Percentiles rank a stretch among this genome's conserved stretches.
phyloP scores from a whole-genome alignment of 2,329 filamentous ascomycete species.

The Cercospora zeina region DNA sequence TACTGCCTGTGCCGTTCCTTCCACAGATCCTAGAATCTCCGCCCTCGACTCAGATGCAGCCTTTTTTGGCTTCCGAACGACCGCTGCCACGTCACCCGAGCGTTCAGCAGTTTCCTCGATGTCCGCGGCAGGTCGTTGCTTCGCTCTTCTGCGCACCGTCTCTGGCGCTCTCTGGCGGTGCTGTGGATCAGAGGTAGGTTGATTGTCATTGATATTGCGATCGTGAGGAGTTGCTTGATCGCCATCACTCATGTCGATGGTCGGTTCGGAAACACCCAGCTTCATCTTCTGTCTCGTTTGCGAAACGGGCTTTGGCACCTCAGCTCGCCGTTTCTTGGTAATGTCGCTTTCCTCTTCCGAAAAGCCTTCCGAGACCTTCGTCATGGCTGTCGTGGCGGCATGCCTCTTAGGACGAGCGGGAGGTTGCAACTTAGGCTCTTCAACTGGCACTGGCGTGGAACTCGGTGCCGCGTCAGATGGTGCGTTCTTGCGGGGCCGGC shows the following conservation, averaged over 20 bases:
- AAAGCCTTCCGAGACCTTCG: conserved; percentile 30
- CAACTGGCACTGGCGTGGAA: background rate
- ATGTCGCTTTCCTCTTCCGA: conserved; percentile 31
- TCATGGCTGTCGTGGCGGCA: conserved; percentile 31
- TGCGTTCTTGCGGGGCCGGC: background rate
- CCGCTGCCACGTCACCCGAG: background rate
- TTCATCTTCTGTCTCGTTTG: background rate
- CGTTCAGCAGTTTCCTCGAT: background rate
- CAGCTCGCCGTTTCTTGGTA: conserved; percentile 29
- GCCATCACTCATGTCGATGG: background rate
- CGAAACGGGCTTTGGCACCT: background rate
- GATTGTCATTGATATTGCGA: background rate
- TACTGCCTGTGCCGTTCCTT: background rate
- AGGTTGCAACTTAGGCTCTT: background rate
- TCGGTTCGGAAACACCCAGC: background rate
- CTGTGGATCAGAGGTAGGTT: background rate
- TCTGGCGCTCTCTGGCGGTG: background rate
- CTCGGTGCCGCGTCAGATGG: background rate
- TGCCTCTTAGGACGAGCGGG: conserved; percentile 28
- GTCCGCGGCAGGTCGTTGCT: background rate
- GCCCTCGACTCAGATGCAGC: background rate
- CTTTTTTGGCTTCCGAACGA: background rate
- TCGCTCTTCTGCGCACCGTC: background rate
- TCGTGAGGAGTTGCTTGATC: background rate
- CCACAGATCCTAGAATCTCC: background rate